Conservation (phyloP, 371 early-diverging fungal species). For the Parasitella parasitica region DNA sequence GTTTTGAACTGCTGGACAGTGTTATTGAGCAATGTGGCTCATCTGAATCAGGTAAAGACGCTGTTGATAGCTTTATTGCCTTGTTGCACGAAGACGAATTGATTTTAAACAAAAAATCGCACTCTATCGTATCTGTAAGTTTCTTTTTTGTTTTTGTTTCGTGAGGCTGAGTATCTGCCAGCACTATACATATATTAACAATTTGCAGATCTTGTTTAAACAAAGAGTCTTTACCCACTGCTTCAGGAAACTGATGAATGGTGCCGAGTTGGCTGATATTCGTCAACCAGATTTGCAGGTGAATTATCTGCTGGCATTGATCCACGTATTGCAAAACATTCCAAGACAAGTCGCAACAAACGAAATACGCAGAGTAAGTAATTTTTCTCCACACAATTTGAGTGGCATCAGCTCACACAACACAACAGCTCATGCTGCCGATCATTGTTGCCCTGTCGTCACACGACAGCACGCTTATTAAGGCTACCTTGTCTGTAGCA, state of each 20-base stretch:
- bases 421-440: constrained; percentile 25
- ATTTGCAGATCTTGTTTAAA: constrained; percentile 64
- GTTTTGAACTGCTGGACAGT: constrained; percentile 54
- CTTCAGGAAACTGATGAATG: constrained; percentile 56
- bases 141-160: not conserved
- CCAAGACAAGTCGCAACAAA: constrained; percentile 71
- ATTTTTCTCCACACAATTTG: too few relatives aligned
- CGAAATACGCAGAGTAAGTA: constrained; percentile 64
- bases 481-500: constrained; percentile 21
- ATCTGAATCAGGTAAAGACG: constrained; percentile 45
- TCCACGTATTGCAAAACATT: constrained; percentile 70
- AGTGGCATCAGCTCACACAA: not conserved
- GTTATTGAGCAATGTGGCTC: constrained; percentile 52
- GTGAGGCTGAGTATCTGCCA: too few relatives aligned
- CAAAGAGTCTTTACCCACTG: constrained; percentile 74
- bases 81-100: constrained; percentile 66
- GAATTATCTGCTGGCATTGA: constrained; percentile 58
- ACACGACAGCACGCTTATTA: constrained; percentile 15
- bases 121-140: constrained; percentile 63
- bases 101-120: constrained; percentile 63
- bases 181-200: not conserved
- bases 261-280: constrained; percentile 6
- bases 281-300: constrained; percentile 40
- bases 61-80: constrained; percentile 62
- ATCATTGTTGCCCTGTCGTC: constrained; percentile 28